Evolutionary conservation across 2,329 filamentous ascomycete genomes (phyloP), one percentile per base, ranked within the genome.

Genomic region (Harringtonia aguacate): DNA sequence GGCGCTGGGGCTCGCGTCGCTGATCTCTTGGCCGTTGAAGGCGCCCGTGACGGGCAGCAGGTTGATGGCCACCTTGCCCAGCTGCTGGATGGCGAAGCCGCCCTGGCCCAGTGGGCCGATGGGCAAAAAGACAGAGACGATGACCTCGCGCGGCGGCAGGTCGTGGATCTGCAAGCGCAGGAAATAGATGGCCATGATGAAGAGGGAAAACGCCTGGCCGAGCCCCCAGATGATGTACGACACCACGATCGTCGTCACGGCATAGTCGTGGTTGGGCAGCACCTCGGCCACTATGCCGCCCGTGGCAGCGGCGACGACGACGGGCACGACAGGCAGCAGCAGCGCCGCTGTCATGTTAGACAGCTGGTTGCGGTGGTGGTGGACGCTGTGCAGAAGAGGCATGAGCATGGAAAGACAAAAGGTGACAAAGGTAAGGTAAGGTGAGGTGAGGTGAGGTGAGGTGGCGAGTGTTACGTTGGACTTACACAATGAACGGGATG

Each of bases 161-260:
- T 78, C 77, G 59, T 85, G 74, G 3, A 85, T 58, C 4, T 75
- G 77, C 10, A 86, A 66, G 12, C 81, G 77, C 47, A 81, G 76
- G 55, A 83, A 84, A 59, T 86, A 86, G 31, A 86, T 71, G 12
- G 75, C 76, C 22, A 85, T 62, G 18, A 84, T 71, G 35, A 72
- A 68, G 58, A 79, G 71, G 2, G 79, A 74, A 41, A 86, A 66
- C 29, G 59, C 59, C 52, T 63, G 68, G 5, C 79, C 77, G 46
- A 77, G 75, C 0, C 81, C 81, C 79, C 78, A 85, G 50, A 86
- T 72, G 15, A 84, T 64, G 55, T 85, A 86, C 4, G 70, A 79
- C 15, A 67, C 66, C n/a, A 84, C 62, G 20, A 86, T 54, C 0
- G 81, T 86, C 31, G 70, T 72, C 18, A 82, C 57, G 4, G 76